Percentiles rank a stretch among this genome's conserved stretches.
Evolutionary conservation across 805 yeast genomes (phyloP).

Genomic region (Wickerhamomyces silvicola): DNA sequence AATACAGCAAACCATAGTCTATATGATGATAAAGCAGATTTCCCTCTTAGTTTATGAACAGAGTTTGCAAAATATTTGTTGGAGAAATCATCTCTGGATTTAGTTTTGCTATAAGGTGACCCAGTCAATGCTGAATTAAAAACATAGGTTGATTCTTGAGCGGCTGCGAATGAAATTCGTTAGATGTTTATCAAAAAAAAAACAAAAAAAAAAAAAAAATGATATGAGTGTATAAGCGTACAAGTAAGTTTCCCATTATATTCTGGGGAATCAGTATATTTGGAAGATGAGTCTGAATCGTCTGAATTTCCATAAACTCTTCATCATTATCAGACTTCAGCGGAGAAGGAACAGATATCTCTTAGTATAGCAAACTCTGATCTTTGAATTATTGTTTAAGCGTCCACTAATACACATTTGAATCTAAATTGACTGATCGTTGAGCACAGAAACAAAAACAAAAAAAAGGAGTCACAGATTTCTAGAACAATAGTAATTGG

Average conservation of each 20-base stretch:
- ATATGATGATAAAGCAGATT: constrained; percentile 53
- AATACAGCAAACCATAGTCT: constrained; percentile 68
- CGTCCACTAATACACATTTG: too few relatives aligned
- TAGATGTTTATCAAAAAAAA: background rate
- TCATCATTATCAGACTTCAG: background rate
- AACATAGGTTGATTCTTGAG: constrained; percentile 9
- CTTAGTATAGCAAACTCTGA: too few relatives aligned
- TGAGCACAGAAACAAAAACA: too few relatives aligned
- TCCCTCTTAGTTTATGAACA: constrained; percentile 45
- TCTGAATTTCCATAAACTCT: constrained; percentile 2
- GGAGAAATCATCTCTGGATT: constrained; percentile 39
- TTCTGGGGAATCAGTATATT: constrained; percentile 25
- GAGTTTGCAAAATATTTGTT: constrained; percentile 54
- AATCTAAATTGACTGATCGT: too few relatives aligned
- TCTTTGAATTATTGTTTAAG: too few relatives aligned
- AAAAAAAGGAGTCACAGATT: too few relatives aligned
- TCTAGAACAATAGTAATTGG: too few relatives aligned
- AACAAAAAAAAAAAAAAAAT: constrained; percentile 3
- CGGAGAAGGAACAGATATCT: constrained; percentile 6
- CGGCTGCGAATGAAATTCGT: constrained; percentile 3
- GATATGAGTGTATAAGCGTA: constrained; percentile 5
- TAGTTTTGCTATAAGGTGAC: constrained; percentile 24
- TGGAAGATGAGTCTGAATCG: constrained; percentile 12
- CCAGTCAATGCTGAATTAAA: constrained; percentile 28
- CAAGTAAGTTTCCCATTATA: constrained; percentile 15